These are phyloP conservation scores for Saccharomycopsis synnaedendra DNA, from an alignment of 805 yeast species.

Conservation along the genomic window DNA sequence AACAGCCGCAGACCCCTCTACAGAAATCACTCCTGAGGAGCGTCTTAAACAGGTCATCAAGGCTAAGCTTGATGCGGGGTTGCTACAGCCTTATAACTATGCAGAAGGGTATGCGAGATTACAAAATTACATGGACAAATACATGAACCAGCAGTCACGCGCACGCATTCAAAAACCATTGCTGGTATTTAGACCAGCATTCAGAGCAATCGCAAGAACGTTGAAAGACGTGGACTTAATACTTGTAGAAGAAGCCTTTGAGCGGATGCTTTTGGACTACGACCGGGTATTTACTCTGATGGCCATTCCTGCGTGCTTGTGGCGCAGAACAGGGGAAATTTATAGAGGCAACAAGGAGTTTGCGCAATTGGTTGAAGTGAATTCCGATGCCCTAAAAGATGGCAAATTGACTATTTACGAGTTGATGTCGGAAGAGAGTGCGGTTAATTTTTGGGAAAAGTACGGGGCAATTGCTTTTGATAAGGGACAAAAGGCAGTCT, in stretches of 20 bases:
- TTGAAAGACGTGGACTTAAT: conserved; percentile 85
- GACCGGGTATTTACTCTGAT: conserved; percentile 92
- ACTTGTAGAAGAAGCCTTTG: conserved; percentile 87
- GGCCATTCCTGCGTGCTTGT: conserved; percentile 96
- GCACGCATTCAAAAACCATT: conserved; percentile 81
- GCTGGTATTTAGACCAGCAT: conserved; percentile 81
- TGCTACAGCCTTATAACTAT: conserved; percentile 84
- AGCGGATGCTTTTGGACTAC: conserved; percentile 83
- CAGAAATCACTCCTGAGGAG: conserved; percentile 89
- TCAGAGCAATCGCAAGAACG: conserved; percentile 83
- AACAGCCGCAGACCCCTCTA: conserved; percentile 95
- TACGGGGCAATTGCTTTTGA: conserved; percentile 95
- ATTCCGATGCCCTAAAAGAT: conserved; percentile 82
- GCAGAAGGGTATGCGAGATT: conserved; percentile 87
- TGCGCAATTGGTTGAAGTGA: conserved; percentile 84
- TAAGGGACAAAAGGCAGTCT: conserved; percentile 87
- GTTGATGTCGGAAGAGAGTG: conserved; percentile 89
- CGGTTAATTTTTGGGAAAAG: conserved; percentile 96
- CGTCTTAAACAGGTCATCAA: conserved; percentile 85
- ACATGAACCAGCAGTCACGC: conserved; percentile 75
- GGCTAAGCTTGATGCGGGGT: conserved; percentile 89
- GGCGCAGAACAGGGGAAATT: conserved; percentile 96
- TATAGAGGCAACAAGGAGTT: conserved; percentile 93
- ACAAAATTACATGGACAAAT: conserved; percentile 84
- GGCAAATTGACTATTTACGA: conserved; percentile 90